A percentile compares a stretch with the other conserved stretches of the same genome.
These are phyloP conservation scores for Planoprotostelium fungivorum DNA, from an alignment of 78 protist genomes.

Conservation along the genomic window DNA sequence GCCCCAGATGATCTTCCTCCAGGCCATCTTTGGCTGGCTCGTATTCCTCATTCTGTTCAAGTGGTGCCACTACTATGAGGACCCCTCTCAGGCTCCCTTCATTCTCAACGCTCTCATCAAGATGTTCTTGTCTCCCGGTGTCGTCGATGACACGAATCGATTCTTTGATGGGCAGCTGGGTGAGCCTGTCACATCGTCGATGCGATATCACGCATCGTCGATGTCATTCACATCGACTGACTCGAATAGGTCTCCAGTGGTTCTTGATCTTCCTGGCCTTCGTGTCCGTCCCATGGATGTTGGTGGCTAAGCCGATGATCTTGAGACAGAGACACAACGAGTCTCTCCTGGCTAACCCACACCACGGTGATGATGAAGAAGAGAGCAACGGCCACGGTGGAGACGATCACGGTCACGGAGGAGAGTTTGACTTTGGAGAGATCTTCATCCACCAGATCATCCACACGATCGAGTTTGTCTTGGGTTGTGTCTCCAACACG, in stretches of 20 bases:
- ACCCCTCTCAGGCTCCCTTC: conserved; percentile 24
- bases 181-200: neutral
- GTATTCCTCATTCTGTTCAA: conserved; percentile 46
- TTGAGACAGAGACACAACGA: conserved; percentile 17
- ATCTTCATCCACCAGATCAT: conserved; percentile 85
- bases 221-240: too few species aligned
- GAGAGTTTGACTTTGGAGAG: conserved; percentile 85
- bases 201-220: neutral
- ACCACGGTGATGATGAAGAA: conserved; percentile 30
- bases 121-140: conserved; percentile 52
- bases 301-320: conserved; percentile 82
- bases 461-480: conserved; percentile 99
- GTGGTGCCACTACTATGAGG: conserved; percentile 35
- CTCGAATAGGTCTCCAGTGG: conserved; percentile 40
- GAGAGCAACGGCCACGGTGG: conserved; percentile 38
- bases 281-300: conserved; percentile 82
- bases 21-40: conserved; percentile 92
- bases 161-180: conserved; percentile 50
- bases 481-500: conserved; percentile 98
- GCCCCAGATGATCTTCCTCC: conserved; percentile 95
- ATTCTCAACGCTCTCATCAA: conserved; percentile 49
- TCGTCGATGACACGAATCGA: conserved; percentile 2
- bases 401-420: conserved; percentile 62
- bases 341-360: conserved; percentile 14
- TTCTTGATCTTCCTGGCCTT: conserved; percentile 74